Conservation (phyloP, 306 rosid genomes). For the apple (Malus domestica) region DNA sequence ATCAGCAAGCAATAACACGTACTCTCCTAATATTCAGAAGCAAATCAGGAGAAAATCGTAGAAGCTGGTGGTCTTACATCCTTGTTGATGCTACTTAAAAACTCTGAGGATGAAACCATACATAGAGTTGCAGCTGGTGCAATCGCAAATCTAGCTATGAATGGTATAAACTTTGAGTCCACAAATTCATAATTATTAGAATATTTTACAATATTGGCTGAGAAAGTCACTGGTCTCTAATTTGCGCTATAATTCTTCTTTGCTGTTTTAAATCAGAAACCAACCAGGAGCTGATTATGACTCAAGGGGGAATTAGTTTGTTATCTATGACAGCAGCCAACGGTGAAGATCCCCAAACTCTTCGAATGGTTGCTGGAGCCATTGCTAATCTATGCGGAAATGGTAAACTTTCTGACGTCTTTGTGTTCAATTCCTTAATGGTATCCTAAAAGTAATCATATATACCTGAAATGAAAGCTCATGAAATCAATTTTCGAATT, state of each 20-base stretch:
- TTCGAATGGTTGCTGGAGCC: slow-evolving; percentile 98
- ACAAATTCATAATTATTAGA: background rate
- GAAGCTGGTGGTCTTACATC: slow-evolving; percentile 93
- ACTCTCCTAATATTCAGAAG: slow-evolving; percentile 42
- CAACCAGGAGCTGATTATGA: slow-evolving; percentile 97
- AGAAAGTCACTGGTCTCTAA: background rate
- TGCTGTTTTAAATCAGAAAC: slow-evolving; percentile 51
- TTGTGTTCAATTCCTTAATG: background rate
- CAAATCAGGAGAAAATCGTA: slow-evolving; percentile 96
- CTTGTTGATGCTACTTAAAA: slow-evolving; percentile 74
- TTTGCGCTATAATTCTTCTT: slow-evolving; percentile 5
- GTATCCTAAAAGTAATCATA: slow-evolving; percentile 1
- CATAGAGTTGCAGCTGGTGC: slow-evolving; percentile 99
- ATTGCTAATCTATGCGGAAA: slow-evolving; percentile 97
- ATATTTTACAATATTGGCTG: slow-evolving; percentile 6
- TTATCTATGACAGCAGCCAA: slow-evolving; percentile 71
- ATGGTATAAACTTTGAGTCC: slow-evolving; percentile 42
- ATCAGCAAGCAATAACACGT: slow-evolving; percentile 12
- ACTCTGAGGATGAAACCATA: slow-evolving; percentile 82
- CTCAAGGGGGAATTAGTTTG: slow-evolving; percentile 89
- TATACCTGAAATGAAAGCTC: background rate
- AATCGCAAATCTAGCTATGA: slow-evolving; percentile 97
- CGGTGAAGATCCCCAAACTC: slow-evolving; percentile 96
- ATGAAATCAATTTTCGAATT: background rate
- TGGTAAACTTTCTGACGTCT: slow-evolving; percentile 47